A percentile compares a stretch with the other conserved stretches of the same genome.
phyloP scores from a whole-genome alignment of 495 filamentous ascomycete species.

The Rostrohypoxylon terebratum region DNA sequence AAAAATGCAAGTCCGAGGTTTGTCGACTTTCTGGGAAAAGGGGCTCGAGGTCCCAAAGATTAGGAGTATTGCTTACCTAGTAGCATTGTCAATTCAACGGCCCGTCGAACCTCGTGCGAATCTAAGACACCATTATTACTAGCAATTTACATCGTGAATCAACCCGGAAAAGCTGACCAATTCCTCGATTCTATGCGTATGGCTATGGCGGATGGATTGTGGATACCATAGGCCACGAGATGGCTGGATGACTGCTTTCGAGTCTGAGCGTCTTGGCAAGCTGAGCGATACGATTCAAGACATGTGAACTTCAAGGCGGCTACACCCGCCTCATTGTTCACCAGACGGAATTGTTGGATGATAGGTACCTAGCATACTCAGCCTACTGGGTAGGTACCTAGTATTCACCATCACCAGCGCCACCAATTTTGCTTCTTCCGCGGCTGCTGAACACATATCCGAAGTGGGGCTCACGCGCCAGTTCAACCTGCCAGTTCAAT shows the following conservation, averaged over 20 bases:
- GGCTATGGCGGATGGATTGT: no score
- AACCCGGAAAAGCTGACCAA: no score
- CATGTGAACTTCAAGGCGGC: background rate
- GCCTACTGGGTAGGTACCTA: no score
- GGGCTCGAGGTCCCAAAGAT: background rate
- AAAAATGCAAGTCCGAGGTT: background rate
- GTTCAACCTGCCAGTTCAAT: no score
- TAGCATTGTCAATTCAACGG: slow-evolving; percentile 1
- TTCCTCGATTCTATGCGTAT: no score
- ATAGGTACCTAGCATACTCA: background rate
- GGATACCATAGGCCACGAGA: no score
- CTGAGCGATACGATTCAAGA: background rate
- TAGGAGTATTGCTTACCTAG: background rate
- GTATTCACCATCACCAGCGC: background rate
- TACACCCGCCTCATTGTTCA: background rate
- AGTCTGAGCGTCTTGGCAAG: background rate
- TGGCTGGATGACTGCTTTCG: background rate
- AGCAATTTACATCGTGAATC: no score
- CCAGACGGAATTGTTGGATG: background rate
- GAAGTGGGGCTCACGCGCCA: background rate
- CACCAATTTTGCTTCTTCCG: background rate
- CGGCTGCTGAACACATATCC: background rate
- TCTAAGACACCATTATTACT: background rate
- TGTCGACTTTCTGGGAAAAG: background rate
- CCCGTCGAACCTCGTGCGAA: slow-evolving; percentile 1